These are phyloP conservation scores for Novymonas esmeraldas DNA, from an alignment of 208 protist species.

Conservation along the genomic window DNA sequence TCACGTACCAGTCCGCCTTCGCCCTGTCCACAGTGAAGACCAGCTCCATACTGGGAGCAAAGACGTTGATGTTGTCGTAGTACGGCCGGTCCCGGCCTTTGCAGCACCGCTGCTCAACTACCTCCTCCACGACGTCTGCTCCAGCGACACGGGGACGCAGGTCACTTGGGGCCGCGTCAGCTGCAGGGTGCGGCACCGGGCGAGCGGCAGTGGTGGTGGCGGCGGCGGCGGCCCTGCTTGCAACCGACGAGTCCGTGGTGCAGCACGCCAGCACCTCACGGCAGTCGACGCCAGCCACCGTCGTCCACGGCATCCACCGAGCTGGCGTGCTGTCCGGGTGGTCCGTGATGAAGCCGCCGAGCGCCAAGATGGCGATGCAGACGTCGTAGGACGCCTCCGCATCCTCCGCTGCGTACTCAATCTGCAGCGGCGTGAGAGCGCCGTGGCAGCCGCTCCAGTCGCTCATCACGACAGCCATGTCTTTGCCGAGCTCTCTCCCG, in stretches of 20 bases:
- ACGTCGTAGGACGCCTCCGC: constrained; percentile 64
- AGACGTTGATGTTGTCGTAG: constrained; percentile 74
- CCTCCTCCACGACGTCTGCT: not conserved
- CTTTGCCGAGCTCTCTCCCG: constrained; percentile 43
- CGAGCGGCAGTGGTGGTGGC: not conserved
- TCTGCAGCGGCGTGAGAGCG: constrained; percentile 51
- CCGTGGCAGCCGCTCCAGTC: constrained; percentile 60
- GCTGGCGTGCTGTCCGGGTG: not conserved
- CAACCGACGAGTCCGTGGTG: not conserved
- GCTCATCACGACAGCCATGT: constrained; percentile 48
- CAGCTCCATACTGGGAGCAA: constrained; percentile 41
- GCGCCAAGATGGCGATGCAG: constrained; percentile 39
- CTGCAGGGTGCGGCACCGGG: not conserved
- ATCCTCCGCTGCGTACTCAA: constrained; percentile 60
- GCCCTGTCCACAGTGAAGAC: constrained; percentile 60
- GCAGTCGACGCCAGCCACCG: constrained; percentile 10
- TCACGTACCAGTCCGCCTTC: constrained; percentile 67
- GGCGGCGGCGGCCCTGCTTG: not conserved
- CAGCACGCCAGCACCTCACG: constrained; percentile 29
- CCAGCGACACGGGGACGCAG: not conserved
- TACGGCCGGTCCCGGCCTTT: constrained; percentile 51
- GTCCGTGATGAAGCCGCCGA: constrained; percentile 17
- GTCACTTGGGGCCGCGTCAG: not conserved
- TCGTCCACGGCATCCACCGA: constrained; percentile 6
- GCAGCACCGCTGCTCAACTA: constrained; percentile 16